Conservation (phyloP, 495 filamentous ascomycete genomes). For the Hypoxylon cercidicola region DNA sequence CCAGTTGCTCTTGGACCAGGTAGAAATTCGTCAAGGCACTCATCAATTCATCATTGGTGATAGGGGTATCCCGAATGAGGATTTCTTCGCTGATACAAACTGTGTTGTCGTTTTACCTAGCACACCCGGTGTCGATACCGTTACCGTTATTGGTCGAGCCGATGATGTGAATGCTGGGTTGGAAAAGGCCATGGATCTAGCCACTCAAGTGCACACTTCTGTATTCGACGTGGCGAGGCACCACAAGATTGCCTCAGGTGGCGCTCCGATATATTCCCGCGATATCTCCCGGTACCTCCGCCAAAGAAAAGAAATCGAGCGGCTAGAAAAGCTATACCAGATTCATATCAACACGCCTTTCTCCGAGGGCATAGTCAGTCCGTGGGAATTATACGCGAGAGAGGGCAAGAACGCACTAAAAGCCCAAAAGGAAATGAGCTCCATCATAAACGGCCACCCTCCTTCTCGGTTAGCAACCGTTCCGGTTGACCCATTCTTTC, state of each 20-base stretch:
- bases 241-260: conserved; percentile 76
- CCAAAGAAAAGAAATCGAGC: conserved; percentile 77
- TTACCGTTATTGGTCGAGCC: conserved; percentile 84
- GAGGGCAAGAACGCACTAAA: conserved; percentile 85
- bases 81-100: conserved; percentile 90
- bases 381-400: conserved; percentile 86
- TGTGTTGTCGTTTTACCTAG: conserved; percentile 86
- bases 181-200: conserved; percentile 83
- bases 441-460: conserved; percentile 80
- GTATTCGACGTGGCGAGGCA: conserved; percentile 81
- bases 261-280: conserved; percentile 78
- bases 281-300: conserved; percentile 86
- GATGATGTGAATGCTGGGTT: conserved; percentile 76
- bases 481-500: conserved; percentile 85
- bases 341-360: conserved; percentile 83
- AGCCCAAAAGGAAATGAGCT: conserved; percentile 82
- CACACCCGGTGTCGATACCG: conserved; percentile 76
- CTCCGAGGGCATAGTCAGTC: conserved; percentile 66
- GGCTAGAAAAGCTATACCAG: conserved; percentile 79
- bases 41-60: conserved; percentile 94
- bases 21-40: conserved; percentile 78
- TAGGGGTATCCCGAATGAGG: conserved; percentile 75
- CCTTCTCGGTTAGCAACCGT: conserved; percentile 77
- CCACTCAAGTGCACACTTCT: conserved; percentile 80
- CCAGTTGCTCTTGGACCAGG: conserved; percentile 73